Conservation (phyloP, 2,329 filamentous ascomycete genomes). For the Xylariaceae sp. region DNA sequence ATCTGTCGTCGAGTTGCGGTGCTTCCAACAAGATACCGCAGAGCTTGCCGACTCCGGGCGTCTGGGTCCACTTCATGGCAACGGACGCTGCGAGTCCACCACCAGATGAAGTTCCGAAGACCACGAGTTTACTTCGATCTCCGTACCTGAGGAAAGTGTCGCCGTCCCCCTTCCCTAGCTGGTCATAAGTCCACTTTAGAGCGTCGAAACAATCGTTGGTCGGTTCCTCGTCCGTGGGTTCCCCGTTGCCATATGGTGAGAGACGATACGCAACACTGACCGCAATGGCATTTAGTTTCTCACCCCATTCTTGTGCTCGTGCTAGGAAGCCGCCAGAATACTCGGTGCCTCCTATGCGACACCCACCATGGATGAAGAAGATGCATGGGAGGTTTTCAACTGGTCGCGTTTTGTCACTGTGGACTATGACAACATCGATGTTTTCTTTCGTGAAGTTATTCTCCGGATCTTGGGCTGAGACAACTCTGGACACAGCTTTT, state of each 20-base stretch:
- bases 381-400: conserved; percentile 14
- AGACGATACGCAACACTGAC: conserved; percentile 18
- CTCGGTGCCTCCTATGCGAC: conserved; percentile 14
- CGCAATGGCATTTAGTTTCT: conserved; percentile 12
- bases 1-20: conserved; percentile 18
- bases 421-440: conserved; percentile 10
- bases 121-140: conserved; percentile 9
- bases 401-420: conserved; percentile 1
- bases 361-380: conserved; percentile 18
- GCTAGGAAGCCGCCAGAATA: conserved; percentile 13
- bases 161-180: conserved; percentile 4
- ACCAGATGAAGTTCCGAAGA: conserved; percentile 16
- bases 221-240: conserved; percentile 15
- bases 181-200: conserved; percentile 14
- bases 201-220: conserved; percentile 19
- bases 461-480: no score
- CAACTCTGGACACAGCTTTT: no score
- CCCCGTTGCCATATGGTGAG: conserved; percentile 15
- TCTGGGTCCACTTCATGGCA: conserved; percentile 13
- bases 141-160: conserved; percentile 10
- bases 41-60: conserved; percentile 7
- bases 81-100: conserved; percentile 16
- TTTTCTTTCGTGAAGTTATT: conserved; percentile 10
- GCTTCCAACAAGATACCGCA: conserved; percentile 16
- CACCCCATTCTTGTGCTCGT: conserved; percentile 10